Evolutionary conservation across 345 rosid species (phyloP), one percentile per base, ranked within the genome.

Genomic region (Stellera chamaejasme): DNA sequence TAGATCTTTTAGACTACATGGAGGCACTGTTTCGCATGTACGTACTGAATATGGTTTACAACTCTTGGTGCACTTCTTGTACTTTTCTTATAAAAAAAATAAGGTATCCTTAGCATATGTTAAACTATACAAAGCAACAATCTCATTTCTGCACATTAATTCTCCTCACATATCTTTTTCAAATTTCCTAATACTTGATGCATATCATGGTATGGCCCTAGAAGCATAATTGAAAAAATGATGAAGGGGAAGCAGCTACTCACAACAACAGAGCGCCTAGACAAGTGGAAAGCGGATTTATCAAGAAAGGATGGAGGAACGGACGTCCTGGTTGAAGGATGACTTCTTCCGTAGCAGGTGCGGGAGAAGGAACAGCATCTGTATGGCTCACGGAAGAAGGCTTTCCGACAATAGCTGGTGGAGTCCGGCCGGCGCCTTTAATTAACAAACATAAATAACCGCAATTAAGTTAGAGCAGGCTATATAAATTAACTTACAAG

Each of bases 261-360:
- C 41, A 84, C 95, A 64, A 65, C 59, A 67, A 69, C 46, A 48
- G 69, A 52, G 55, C 41, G 43, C 68, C 61, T 68, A 54, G 74
- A 69, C 69, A 78, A 79, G 66, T 54, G 65, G 70, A 81, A 79
- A 13, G 69, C 10, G 62, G 91, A 82, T 63, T 69, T 84, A 61
- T 93, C 94, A 11, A 45, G 32, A 64, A 87, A 87, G 41, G 76
- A 83, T 57, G 79, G 65, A 0, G 78, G 79, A 11, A 41, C 14
- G 42, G 72, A 59, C 72, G 75, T 72, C 59, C 52, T 55, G 42
- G 68, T 54, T 46, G 77, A 64, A 14, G 72, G 51, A 60, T 43
- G 72, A 36, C 60, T 64, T 70, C 67, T 73, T 61, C 62, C 69
- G 36, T 73, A 70, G 61, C 65, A 66, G 46, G 62, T 73, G 64